Percentiles rank a stretch among this genome's conserved stretches.
These are phyloP conservation scores for Cyclocybe aegerita DNA, from an alignment of 768 basidiomycete species.

Conservation along the genomic window DNA sequence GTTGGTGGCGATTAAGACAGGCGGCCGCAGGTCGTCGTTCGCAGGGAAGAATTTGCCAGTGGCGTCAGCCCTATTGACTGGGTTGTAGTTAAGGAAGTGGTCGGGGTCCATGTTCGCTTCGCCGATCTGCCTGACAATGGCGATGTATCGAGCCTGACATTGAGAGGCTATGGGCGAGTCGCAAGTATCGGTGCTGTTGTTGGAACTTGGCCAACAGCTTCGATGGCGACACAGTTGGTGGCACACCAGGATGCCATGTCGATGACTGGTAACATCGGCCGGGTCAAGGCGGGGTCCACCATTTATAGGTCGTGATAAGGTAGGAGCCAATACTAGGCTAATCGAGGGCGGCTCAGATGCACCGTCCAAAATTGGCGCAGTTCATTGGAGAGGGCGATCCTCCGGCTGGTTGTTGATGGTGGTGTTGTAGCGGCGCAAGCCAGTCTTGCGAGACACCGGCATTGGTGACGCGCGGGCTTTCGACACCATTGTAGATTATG, in stretches of 20 bases:
- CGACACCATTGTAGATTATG: too few species aligned
- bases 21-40: constrained; percentile 40
- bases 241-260: constrained; percentile 48
- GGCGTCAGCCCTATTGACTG: constrained; percentile 45
- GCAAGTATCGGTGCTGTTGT: constrained; percentile 35
- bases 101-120: constrained; percentile 43
- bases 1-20: constrained; percentile 45
- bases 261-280: constrained; percentile 44
- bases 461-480: too few species aligned
- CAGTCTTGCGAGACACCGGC: too few species aligned
- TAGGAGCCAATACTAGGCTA: too few species aligned
- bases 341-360: too few species aligned
- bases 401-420: too few species aligned
- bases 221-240: constrained; percentile 51
- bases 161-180: constrained; percentile 37
- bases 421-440: too few species aligned
- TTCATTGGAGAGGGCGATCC: too few species aligned
- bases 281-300: too few species aligned
- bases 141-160: constrained; percentile 48
- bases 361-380: too few species aligned
- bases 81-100: constrained; percentile 45
- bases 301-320: too few species aligned
- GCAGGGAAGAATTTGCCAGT: constrained; percentile 41
- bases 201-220: constrained; percentile 35
- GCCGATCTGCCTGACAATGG: constrained; percentile 48